Evolutionary conservation across 805 yeast species (phyloP).

Genomic region (Ogataea wickerhamii): DNA sequence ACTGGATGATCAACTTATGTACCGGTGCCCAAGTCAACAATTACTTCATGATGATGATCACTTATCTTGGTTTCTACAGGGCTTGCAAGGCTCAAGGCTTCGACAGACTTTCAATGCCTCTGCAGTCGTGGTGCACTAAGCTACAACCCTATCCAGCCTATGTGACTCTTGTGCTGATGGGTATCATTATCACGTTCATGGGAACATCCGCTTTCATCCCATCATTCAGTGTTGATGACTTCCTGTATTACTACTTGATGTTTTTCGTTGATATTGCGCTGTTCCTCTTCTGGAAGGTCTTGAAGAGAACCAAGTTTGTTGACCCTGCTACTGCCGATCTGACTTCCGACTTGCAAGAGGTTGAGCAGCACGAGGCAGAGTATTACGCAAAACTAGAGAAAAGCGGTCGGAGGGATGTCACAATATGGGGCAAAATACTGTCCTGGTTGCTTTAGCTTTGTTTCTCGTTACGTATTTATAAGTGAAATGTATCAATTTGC

Average conservation of each 20-base stretch:
- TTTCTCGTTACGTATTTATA: too few relatives aligned
- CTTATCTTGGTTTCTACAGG: conserved; percentile 59
- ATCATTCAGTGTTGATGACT: conserved; percentile 36
- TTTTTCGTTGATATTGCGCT: conserved; percentile 38
- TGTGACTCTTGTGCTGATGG: conserved; percentile 28
- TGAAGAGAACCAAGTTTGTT: conserved; percentile 37
- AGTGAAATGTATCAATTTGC: too few relatives aligned
- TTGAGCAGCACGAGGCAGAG: conserved; percentile 38
- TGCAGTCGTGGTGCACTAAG: conserved; percentile 46
- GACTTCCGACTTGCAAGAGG: conserved; percentile 41
- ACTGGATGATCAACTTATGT: conserved; percentile 31
- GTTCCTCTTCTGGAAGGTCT: conserved; percentile 35
- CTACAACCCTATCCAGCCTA: conserved; percentile 36
- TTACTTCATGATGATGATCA: conserved; percentile 36
- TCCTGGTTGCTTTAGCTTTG: too few relatives aligned
- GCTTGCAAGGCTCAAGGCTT: conserved; percentile 57
- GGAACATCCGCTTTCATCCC: conserved; percentile 42
- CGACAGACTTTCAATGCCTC: conserved; percentile 42
- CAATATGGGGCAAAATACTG: too few relatives aligned
- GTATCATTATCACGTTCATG: conserved; percentile 34
- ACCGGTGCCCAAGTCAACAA: conserved; percentile 30
- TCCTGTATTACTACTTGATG: conserved; percentile 43
- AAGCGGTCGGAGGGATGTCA: too few relatives aligned
- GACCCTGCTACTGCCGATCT: conserved; percentile 46
- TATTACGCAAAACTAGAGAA: background rate